Percentiles rank a stretch among this genome's conserved stretches.
Conservation (phyloP, 495 filamentous ascomycete species). For the Pseudoneurospora amorphoporcata region DNA sequence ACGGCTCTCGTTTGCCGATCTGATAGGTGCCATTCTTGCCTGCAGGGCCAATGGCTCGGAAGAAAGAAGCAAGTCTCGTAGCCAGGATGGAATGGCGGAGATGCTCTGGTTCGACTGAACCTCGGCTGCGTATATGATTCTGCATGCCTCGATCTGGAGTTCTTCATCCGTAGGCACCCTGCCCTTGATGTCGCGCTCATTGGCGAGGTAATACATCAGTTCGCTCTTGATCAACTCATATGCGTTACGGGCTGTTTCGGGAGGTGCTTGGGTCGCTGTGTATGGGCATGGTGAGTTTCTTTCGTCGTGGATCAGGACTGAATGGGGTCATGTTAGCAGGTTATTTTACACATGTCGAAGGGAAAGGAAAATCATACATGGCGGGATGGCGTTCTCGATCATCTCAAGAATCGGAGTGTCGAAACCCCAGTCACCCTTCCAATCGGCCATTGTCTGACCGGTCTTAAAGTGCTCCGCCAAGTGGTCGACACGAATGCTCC, state of each 20-base stretch:
- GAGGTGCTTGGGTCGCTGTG: slow-evolving; percentile 26
- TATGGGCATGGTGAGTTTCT: slow-evolving; percentile 38
- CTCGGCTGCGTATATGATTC: slow-evolving; percentile 32
- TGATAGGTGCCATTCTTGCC: slow-evolving; percentile 28
- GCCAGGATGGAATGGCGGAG: slow-evolving; percentile 33
- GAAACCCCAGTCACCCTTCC: slow-evolving; percentile 67
- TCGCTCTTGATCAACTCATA: slow-evolving; percentile 44
- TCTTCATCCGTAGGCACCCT: slow-evolving; percentile 29
- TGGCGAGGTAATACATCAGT: slow-evolving; percentile 30
- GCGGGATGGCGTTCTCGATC: slow-evolving; percentile 58
- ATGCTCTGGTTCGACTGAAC: slow-evolving; percentile 17
- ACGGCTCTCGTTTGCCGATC: slow-evolving; percentile 20
- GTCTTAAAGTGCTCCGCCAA: slow-evolving; percentile 59
- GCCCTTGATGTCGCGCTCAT: slow-evolving; percentile 19
- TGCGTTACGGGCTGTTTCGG: slow-evolving; percentile 30
- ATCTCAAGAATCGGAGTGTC: slow-evolving; percentile 45
- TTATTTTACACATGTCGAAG: neutral
- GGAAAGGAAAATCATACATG: slow-evolving; percentile 32
- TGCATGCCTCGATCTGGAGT: slow-evolving; percentile 32
- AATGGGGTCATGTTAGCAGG: slow-evolving; percentile 3
- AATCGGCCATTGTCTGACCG: slow-evolving; percentile 56
- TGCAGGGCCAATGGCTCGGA: slow-evolving; percentile 23
- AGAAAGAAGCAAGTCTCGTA: slow-evolving; percentile 43
- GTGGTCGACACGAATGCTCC: slow-evolving; percentile 54
- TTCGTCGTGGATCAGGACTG: slow-evolving; percentile 48